Evolutionary conservation across 1,284 basidiomycete genomes (phyloP), one percentile per base, ranked within the genome.

Genomic region (Ceratobasidium sp.): DNA sequence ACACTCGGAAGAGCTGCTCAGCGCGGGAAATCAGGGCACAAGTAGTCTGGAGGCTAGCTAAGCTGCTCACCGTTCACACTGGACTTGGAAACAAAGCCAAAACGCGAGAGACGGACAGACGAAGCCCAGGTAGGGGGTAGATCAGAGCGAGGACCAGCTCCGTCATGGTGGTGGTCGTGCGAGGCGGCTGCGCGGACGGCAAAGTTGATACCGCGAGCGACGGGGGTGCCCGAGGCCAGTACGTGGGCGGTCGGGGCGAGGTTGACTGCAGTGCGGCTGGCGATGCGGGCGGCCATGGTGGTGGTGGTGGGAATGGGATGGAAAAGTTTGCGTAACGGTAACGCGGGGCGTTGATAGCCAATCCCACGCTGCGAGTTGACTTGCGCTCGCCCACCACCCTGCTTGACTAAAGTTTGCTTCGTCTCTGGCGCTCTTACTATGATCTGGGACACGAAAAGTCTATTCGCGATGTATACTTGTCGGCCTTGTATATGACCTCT

Each of bases 161-260:
- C n/a, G n/a, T n/a, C n/a, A 80, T 93, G 89, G 76, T 85, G 89
- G 80, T 93, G 91, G 57, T 79, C 83, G 79, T 90, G 88, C 74
- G 86, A 87, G 81, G 87, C 83, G 77, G 89, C 87, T 56, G 88
- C 87, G 79, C 89, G 89, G 65, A 87, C 89, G 75, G 88, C 85
- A 79, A 95, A 84, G 84, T 91, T 93, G 80, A 95, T 84, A 73
- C 89, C 85, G 51, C 91, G 89, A 15, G 89, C 92, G 77, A 81
- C 81, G 51, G 94, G 94, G 22, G 92, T 85, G 76, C 93, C 94
- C 56, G 88, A 90, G 53, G 95, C 87, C 77, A 93, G 88, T 9
- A 89, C 86, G 81, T 93, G 90, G 78, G 93, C 90, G 60, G 95
- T 95, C 75, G 95, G 93, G 54, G 93, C 84, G 80, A 97, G 86